Conservation (phyloP, 768 basidiomycete genomes). For the Glaciozyma antarctica region DNA sequence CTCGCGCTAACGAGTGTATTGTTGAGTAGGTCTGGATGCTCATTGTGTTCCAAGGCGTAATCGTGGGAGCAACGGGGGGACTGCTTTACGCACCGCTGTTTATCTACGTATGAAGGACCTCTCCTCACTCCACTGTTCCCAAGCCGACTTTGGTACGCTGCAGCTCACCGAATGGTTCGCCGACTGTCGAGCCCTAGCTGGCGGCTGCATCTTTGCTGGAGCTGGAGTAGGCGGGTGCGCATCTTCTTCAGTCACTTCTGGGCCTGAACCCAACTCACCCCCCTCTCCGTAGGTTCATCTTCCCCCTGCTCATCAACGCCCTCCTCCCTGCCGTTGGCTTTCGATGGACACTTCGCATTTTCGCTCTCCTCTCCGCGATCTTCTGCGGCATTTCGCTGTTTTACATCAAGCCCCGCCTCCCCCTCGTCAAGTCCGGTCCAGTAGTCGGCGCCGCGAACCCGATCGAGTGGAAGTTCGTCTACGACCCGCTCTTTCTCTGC, state of each 20-base stretch:
- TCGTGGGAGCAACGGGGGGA: background rate
- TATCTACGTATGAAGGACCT: background rate
- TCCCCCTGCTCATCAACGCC: constrained; percentile 28
- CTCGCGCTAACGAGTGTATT: too few species aligned
- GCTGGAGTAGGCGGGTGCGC: constrained; percentile 37
- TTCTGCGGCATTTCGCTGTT: constrained; percentile 1
- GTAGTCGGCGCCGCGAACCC: background rate
- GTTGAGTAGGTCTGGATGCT: background rate
- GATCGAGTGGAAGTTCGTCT: background rate
- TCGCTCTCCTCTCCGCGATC: constrained; percentile 28
- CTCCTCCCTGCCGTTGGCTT: constrained; percentile 27
- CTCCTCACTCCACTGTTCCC: background rate
- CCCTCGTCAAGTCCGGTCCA: background rate
- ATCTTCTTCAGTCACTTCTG: constrained; percentile 26
- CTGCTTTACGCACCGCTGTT: background rate
- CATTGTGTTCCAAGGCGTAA: background rate
- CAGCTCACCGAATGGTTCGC: constrained; percentile 41
- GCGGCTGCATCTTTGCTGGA: constrained; percentile 40
- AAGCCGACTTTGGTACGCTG: background rate
- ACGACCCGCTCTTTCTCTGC: background rate
- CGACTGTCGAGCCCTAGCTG: constrained; percentile 37
- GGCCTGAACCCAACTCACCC: too few species aligned
- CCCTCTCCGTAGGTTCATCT: background rate
- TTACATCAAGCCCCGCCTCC: background rate
- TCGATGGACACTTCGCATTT: constrained; percentile 34